A percentile compares a stretch with the other conserved stretches of the same genome.
phyloP scores from a whole-genome alignment of 345 rosid genomes.

The Salix purpurea region DNA sequence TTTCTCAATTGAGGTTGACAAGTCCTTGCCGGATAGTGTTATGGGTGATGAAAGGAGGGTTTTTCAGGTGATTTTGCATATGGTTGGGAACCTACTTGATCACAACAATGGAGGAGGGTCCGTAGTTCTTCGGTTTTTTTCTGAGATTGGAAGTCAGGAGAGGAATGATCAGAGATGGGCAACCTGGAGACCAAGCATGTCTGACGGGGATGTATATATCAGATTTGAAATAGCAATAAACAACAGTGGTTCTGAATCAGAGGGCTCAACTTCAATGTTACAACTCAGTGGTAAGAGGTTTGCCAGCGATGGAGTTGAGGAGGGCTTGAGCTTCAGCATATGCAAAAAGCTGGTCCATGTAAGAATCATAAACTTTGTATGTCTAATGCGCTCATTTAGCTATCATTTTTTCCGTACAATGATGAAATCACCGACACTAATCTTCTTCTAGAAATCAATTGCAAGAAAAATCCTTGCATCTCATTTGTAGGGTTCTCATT shows the following conservation, averaged over 20 bases:
- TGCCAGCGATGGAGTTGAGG: conserved; percentile 51
- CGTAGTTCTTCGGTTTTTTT: conserved; percentile 40
- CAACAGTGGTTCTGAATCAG: conserved; percentile 29
- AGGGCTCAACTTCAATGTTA: conserved; percentile 37
- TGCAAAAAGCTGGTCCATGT: conserved; percentile 93
- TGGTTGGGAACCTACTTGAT: conserved; percentile 73
- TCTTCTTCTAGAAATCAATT: no score
- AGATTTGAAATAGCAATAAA: conserved; percentile 60
- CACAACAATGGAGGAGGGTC: conserved; percentile 44
- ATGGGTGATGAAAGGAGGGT: conserved; percentile 82
- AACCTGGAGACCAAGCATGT: conserved; percentile 53
- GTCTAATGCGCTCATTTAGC: background rate
- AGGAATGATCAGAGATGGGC: conserved; percentile 70
- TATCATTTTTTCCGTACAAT: no score
- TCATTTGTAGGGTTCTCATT: no score
- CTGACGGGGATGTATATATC: conserved; percentile 60
- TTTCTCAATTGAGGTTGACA: conserved; percentile 64
- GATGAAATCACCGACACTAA: no score
- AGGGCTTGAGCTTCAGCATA: conserved; percentile 75
- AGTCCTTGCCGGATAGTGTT: conserved; percentile 66
- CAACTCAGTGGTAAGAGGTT: conserved; percentile 43
- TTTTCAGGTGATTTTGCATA: conserved; percentile 83
- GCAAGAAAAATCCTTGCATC: no score
- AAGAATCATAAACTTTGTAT: background rate
- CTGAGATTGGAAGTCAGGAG: conserved; percentile 64